Evolutionary conservation across 768 basidiomycete genomes (phyloP).

Genomic region (Chalciporus piperatus): DNA sequence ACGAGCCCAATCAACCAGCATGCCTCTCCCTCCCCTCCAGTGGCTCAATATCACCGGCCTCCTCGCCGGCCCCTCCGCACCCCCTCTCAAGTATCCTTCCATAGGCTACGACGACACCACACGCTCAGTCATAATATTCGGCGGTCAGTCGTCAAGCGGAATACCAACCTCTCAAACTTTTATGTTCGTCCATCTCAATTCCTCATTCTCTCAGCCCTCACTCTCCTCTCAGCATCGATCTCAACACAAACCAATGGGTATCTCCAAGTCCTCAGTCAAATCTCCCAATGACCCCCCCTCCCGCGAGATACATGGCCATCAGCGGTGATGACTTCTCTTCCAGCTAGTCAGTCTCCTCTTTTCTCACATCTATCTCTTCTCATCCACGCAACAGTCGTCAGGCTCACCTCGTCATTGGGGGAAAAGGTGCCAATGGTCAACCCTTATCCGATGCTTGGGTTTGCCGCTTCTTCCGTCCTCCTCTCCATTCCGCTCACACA

Average conservation of each 20-base stretch:
- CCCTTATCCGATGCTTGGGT: conserved; percentile 77
- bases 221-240: conserved; percentile 49
- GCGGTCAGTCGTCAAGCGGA: conserved; percentile 68
- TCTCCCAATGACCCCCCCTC: conserved; percentile 47
- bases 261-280: conserved; percentile 49
- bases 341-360: conserved; percentile 61
- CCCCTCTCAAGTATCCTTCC: conserved; percentile 68
- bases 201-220: conserved; percentile 1
- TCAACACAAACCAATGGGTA: conserved; percentile 61
- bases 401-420: conserved; percentile 73
- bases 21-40: conserved; percentile 41
- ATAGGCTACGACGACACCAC: conserved; percentile 54
- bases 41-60: conserved; percentile 70
- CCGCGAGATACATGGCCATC: conserved; percentile 62
- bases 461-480: conserved; percentile 20
- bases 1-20: conserved; percentile 47
- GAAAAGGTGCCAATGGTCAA: conserved; percentile 51
- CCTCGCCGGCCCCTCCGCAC: conserved; percentile 50
- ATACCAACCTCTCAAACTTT: conserved; percentile 63
- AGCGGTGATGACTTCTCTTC: conserved; percentile 72
- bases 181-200: conserved; percentile 44
- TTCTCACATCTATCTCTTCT: conserved; percentile 13
- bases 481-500: conserved; percentile 6
- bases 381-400: conserved; percentile 51
- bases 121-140: conserved; percentile 67